These are phyloP conservation scores for Camellia japonica DNA, from an alignment of 148 eudicot genomes.

Conservation along the genomic window DNA sequence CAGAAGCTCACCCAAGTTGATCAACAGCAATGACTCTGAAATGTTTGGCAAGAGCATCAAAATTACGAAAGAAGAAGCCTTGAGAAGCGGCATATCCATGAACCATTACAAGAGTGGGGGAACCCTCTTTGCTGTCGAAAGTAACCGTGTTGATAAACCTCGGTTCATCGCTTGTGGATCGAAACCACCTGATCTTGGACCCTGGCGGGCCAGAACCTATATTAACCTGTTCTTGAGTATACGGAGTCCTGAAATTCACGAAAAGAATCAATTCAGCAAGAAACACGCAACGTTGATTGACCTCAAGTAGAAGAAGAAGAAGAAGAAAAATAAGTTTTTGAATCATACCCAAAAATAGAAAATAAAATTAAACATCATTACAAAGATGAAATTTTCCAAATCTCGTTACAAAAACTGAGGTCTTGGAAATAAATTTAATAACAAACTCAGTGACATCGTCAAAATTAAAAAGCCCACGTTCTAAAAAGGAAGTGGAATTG, in stretches of 20 bases:
- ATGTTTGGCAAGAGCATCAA: conserved; percentile 72
- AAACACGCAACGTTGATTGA: neutral
- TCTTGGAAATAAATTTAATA: too few species aligned
- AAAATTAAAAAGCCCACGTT: too few species aligned
- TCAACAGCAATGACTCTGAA: conserved; percentile 92
- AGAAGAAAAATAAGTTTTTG: neutral
- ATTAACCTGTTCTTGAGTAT: conserved; percentile 71
- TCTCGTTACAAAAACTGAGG: neutral
- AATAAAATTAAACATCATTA: neutral
- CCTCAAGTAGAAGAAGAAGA: neutral
- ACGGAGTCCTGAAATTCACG: conserved; percentile 57
- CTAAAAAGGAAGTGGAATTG: too few species aligned
- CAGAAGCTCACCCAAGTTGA: conserved; percentile 76
- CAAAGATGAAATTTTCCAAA: neutral
- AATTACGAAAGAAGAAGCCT: conserved; percentile 96
- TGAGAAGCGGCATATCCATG: conserved; percentile 98
- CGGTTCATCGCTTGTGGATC: conserved; percentile 77
- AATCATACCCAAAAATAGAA: neutral
- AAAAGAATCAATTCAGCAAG: conserved; percentile 12
- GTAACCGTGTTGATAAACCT: conserved; percentile 90
- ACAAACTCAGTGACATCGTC: too few species aligned
- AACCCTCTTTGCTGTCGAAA: conserved; percentile 61
- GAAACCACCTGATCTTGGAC: conserved; percentile 87
- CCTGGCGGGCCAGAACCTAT: conserved; percentile 95
- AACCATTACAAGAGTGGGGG: conserved; percentile 92